Evolutionary conservation across 164 flowering plant genomes (phyloP), one percentile per base, ranked within the genome.

Genomic region (Dillenia turbinata): DNA sequence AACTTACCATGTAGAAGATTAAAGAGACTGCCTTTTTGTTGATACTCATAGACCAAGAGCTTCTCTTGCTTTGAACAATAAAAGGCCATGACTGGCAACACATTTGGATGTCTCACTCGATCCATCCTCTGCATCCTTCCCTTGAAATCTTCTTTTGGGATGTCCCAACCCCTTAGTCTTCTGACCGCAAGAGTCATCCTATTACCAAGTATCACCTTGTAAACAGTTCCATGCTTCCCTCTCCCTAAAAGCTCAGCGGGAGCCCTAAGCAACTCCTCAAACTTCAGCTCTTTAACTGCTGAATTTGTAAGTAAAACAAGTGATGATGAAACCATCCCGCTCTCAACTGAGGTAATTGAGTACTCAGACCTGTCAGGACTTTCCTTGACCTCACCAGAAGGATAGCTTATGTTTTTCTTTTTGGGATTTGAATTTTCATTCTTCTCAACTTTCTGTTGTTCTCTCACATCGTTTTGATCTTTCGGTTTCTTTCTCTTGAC

Each of bases 231-330:
- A 59, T 81, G 63, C 57, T 66, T 80, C 45, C 95, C 95, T 66
- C 84, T 77, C 14, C 89, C 89, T 1, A 84, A 70, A 74, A 85
- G 66, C 77, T 86, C 91, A 0, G 91, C 91, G 8, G 95, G 91
- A 12, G 89, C 86, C 64, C 62, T 70, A 47, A 88, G 86, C 74
- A 85, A 54, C 40, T 88, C 85, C 61, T 85, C 94, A 16, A 85
- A 84, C 61, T 57, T 75, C 69, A 85, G 49, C 9, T 71, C 84
- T 49, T 76, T 82, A 58, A 68, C 75, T 50, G 59, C 73, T n/a
- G 81, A 81, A 61, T 70, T 79, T 0, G 78, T 55, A 1, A 85
- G 76, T 53, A 83, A 72, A 12, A 72, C 54, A 14, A 79, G 67
- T 9, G 88, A 76, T 2, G 79, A 24, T 9, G 85, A 73, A 47